Evolutionary conservation across 208 protist species (phyloP).

Genomic region (Trypanosoma congolense): DNA sequence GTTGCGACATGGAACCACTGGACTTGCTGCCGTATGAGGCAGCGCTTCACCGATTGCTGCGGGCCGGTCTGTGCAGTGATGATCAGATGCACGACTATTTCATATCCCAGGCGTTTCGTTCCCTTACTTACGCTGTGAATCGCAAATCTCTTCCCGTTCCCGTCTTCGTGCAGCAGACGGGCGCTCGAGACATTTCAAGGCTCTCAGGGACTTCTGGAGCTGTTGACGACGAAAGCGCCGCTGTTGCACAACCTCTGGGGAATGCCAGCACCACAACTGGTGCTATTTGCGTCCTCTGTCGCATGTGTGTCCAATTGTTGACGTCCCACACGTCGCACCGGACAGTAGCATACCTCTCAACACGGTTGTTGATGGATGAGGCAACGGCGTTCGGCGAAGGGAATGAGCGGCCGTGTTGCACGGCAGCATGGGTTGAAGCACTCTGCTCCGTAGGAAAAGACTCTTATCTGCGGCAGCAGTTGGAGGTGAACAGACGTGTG

Average conservation of each 20-base stretch:
- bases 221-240: not conserved
- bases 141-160: conserved; percentile 12
- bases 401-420: conserved; percentile 78
- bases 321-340: conserved; percentile 17
- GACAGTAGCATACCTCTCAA: conserved; percentile 49
- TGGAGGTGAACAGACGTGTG: conserved; percentile 37
- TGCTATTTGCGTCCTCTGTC: conserved; percentile 40
- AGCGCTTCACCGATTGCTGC: conserved; percentile 52
- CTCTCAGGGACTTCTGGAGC: not conserved
- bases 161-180: not conserved
- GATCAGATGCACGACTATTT: conserved; percentile 70
- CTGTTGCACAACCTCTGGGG: not conserved
- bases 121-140: conserved; percentile 44
- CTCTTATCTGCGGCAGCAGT: conserved; percentile 8
- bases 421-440: conserved; percentile 51
- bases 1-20: conserved; percentile 9
- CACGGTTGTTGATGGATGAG: conserved; percentile 51
- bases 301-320: conserved; percentile 29
- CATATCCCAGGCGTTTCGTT: conserved; percentile 61
- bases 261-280: conserved; percentile 14
- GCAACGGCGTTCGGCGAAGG: conserved; percentile 61
- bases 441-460: conserved; percentile 22
- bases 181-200: not conserved
- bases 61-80: conserved; percentile 39
- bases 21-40: conserved; percentile 56